Evolutionary conservation across 169 alveolate species (phyloP), one percentile per base, ranked within the genome.

Genomic region (Cyclospora cayetanensis): DNA sequence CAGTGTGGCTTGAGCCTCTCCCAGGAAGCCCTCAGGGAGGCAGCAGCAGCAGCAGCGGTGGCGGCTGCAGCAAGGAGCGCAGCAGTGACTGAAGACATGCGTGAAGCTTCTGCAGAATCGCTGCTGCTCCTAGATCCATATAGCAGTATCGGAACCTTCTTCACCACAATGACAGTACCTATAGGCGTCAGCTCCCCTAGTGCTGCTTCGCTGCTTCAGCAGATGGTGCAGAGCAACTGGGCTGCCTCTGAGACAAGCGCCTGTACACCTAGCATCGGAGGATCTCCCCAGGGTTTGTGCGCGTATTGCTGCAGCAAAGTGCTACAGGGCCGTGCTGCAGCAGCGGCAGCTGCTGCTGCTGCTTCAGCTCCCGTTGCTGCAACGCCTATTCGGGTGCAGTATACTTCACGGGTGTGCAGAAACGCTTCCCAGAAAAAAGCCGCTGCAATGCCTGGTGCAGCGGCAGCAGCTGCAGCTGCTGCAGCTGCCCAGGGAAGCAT

Each of bases 271-370:
- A 50, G 29, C 35, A 50, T 50, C 35, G 80, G 29, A 0, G 35
- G 37, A 42, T 68, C n/a, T 22, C 80, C 80, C 46, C n/a, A 42
- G 25, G n/a, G 31, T 3, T 31, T 68, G 50, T 68, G 80, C 37
- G 80, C 80, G 29, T 25, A 42, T 34, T 68, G 80, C 80, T 68
- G 20, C 52, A 29, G 31, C 22, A 34, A 39, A 50, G 50, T 34
- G 18, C 80, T 68, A 7, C 31, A 50, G 25, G 80, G 80, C 31
- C 80, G 80, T 34, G 80, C 80, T 11, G 80, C 80, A 68, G 80
- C 80, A 2, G 80, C 80, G 35, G 80, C 80, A 68, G 80, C 76
- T 0, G 76, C 76, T 7, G 76, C 76, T n/a, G 76, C 76, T 0
- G 34, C 27, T 55, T 27, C 77, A 29, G 77, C 77, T 65, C 46